Evolutionary conservation across 768 basidiomycete species (phyloP).

Genomic region (Mycena belliarum): DNA sequence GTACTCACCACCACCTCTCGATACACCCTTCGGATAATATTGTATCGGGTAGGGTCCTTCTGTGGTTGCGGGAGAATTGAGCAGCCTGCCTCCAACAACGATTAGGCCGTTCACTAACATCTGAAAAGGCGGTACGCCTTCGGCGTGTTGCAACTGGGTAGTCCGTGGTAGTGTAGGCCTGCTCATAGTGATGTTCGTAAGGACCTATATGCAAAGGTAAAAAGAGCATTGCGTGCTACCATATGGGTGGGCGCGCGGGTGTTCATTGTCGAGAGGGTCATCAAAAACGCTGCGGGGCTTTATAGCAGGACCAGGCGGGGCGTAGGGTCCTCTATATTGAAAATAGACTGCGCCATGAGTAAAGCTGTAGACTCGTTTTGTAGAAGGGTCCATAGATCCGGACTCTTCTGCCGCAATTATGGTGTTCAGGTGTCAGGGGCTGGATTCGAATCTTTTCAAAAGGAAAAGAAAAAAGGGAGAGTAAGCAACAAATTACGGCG

Average conservation of each 20-base stretch:
- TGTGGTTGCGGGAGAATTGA: too few relatives aligned
- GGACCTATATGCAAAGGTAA: background rate
- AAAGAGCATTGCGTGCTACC: background rate
- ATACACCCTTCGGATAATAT: too few relatives aligned
- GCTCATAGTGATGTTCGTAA: background rate
- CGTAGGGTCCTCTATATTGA: too few relatives aligned
- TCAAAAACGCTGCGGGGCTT: background rate
- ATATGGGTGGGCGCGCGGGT: background rate
- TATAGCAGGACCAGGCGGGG: background rate
- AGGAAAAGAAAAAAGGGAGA: too few relatives aligned
- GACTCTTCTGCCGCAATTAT: background rate
- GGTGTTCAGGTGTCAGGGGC: too few relatives aligned
- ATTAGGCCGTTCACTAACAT: too few relatives aligned
- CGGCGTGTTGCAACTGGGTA: background rate
- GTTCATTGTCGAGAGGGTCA: background rate
- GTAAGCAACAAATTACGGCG: too few relatives aligned
- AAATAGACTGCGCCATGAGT: background rate
- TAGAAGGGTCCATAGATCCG: background rate
- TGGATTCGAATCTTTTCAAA: too few relatives aligned
- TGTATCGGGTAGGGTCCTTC: too few relatives aligned
- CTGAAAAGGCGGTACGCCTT: constrained; percentile 13
- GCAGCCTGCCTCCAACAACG: too few relatives aligned
- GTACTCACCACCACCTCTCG: constrained; percentile 8
- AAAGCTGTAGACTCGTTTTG: constrained; percentile 1
- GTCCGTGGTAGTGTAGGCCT: background rate